Percentiles rank a stretch among this genome's conserved stretches.
phyloP scores from a whole-genome alignment of 768 basidiomycete species.

The Psilocybe cubensis region DNA sequence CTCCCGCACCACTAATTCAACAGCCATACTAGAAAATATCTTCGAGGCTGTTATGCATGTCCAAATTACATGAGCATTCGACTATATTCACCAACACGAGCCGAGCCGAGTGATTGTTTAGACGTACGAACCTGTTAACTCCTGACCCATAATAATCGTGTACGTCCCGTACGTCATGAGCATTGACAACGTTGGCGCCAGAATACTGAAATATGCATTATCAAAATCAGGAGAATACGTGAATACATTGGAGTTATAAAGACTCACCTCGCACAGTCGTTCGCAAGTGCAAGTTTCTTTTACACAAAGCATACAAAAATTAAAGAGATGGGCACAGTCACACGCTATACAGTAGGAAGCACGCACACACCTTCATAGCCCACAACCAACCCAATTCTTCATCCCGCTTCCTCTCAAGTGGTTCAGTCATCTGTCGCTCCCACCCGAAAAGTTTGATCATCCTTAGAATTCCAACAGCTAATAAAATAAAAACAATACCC shows the following conservation, averaged over 20 bases:
- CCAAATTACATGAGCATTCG: background rate
- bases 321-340: background rate
- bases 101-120: background rate
- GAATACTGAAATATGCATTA: constrained; percentile 38
- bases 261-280: constrained; percentile 9
- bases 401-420: constrained; percentile 60
- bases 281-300: background rate
- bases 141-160: constrained; percentile 37
- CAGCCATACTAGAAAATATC: constrained; percentile 57
- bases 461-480: constrained; percentile 59
- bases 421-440: constrained; percentile 59
- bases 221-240: background rate
- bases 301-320: no score
- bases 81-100: background rate
- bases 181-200: constrained; percentile 72
- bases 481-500: background rate
- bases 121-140: constrained; percentile 22
- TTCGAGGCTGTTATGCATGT: constrained; percentile 44
- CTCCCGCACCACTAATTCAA: constrained; percentile 53
- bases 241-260: background rate
- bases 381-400: constrained; percentile 62
- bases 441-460: constrained; percentile 80
- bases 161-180: constrained; percentile 64
- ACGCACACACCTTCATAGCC: constrained; percentile 35
- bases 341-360: background rate